A percentile compares a stretch with the other conserved stretches of the same genome.
Evolutionary conservation across 163 green algal species (phyloP).

Genomic region (Smithsoniella earleae): DNA sequence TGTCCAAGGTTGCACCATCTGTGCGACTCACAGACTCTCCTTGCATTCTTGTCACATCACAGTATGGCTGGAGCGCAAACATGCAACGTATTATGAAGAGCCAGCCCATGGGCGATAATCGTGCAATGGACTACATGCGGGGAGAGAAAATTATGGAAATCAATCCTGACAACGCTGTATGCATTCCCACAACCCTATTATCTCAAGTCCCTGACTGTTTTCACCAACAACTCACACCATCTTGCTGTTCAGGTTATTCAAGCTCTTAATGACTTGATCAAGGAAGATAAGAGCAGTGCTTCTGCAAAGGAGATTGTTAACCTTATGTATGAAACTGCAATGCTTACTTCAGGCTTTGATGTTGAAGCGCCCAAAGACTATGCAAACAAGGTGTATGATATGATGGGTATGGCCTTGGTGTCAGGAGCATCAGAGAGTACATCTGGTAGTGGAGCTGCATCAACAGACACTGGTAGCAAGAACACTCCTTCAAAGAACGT

Average conservation of each 20-base stretch:
- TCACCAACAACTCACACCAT: constrained; percentile 38
- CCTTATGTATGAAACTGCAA: constrained; percentile 89
- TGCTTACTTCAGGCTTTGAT: constrained; percentile 73
- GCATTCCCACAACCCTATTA: too few species aligned
- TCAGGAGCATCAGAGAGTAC: neutral
- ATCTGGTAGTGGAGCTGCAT: too few species aligned
- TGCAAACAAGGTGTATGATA: constrained; percentile 39
- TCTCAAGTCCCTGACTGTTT: constrained; percentile 48
- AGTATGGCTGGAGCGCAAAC: constrained; percentile 96
- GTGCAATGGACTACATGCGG: constrained; percentile 90
- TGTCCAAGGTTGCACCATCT: constrained; percentile 67
- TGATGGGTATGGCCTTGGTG: constrained; percentile 31
- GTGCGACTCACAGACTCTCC: constrained; percentile 76
- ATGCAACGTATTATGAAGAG: constrained; percentile 88
- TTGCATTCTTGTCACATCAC: constrained; percentile 84
- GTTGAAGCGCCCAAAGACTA: constrained; percentile 61
- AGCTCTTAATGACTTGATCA: constrained; percentile 35
- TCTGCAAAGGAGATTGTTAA: constrained; percentile 59
- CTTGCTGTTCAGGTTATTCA: neutral
- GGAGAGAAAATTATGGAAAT: constrained; percentile 91
- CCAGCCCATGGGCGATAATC: constrained; percentile 76
- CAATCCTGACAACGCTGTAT: constrained; percentile 77
- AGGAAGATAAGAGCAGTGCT: constrained; percentile 47
- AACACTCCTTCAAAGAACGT: neutral
- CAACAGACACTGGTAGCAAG: neutral